A percentile compares a stretch with the other conserved stretches of the same genome.
Conservation (phyloP, 345 rosid genomes). For the Pistacia vera region DNA sequence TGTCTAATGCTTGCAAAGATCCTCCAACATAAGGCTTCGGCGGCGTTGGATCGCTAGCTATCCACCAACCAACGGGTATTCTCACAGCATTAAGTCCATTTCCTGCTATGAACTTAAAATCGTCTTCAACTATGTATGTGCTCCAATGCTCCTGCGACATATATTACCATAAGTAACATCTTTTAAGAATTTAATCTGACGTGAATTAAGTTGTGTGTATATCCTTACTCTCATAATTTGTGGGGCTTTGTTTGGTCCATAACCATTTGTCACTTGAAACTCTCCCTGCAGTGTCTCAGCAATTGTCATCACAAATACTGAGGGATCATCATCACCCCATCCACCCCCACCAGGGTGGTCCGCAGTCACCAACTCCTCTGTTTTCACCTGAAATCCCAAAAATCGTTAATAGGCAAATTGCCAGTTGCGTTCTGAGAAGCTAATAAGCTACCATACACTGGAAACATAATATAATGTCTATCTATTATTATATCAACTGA, state of each 20-base stretch:
- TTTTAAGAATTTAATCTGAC: too few species aligned
- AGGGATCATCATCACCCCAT: slow-evolving; percentile 58
- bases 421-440: too few species aligned
- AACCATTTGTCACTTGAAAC: slow-evolving; percentile 65
- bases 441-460: neutral
- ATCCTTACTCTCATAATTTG: slow-evolving; percentile 47
- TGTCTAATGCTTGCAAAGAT: slow-evolving; percentile 54
- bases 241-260: slow-evolving; percentile 49
- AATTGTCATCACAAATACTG: slow-evolving; percentile 42
- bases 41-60: slow-evolving; percentile 57
- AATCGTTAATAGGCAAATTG: neutral
- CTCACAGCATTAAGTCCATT: slow-evolving; percentile 57
- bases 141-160: slow-evolving; percentile 57
- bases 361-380: slow-evolving; percentile 54
- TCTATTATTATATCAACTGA: too few species aligned
- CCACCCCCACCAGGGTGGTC: slow-evolving; percentile 34
- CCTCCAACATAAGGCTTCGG: slow-evolving; percentile 62
- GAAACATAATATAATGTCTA: neutral
- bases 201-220: neutral
- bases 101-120: slow-evolving; percentile 57
- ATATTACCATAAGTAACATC: neutral
- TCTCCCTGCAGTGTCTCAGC: slow-evolving; percentile 44
- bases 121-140: slow-evolving; percentile 58
- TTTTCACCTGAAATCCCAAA: slow-evolving; percentile 36
- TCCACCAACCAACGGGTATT: slow-evolving; percentile 80